Percentiles rank a stretch among this genome's conserved stretches.
Evolutionary conservation across 2,329 filamentous ascomycete species (phyloP).

Genomic region (Trichoderma sp.): DNA sequence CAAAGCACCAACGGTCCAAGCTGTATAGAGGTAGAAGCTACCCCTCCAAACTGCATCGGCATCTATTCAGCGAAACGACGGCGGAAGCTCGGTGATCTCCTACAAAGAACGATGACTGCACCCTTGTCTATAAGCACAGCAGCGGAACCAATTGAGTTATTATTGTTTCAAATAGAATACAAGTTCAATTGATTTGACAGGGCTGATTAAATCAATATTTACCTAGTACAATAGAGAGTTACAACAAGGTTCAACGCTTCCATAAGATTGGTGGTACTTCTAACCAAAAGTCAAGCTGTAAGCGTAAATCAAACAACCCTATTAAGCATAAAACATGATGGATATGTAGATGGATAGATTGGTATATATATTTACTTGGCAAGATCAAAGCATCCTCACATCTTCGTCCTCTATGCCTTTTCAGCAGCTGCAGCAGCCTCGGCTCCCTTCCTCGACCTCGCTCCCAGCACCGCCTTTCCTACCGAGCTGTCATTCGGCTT

Average conservation of each 20-base stretch:
- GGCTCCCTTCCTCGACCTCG: conserved; percentile 35
- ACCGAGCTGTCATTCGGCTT: conserved; percentile 63
- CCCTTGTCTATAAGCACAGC: not conserved
- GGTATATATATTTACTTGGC: not conserved
- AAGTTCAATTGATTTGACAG: not conserved
- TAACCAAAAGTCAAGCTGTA: not conserved
- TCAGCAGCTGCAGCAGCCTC: conserved; percentile 28
- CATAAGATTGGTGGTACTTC: not conserved
- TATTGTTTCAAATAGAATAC: not conserved
- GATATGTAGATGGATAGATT: not conserved
- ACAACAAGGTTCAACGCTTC: not conserved
- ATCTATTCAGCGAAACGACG: not conserved
- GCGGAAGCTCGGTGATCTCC: not conserved
- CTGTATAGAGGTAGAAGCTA: conserved; percentile 6
- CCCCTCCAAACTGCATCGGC: not conserved
- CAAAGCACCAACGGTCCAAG: not conserved
- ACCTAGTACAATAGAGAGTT: not conserved
- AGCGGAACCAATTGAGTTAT: not conserved
- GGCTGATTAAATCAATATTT: not conserved
- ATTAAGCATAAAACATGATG: not conserved
- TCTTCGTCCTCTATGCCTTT: not conserved
- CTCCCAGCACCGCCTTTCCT: conserved; percentile 62
- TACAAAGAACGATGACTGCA: not conserved
- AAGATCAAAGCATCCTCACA: not conserved
- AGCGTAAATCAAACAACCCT: not conserved